Evolutionary conservation across 2,329 filamentous ascomycete genomes (phyloP), one percentile per base, ranked within the genome.

Genomic region (Claviceps fusiformis): DNA sequence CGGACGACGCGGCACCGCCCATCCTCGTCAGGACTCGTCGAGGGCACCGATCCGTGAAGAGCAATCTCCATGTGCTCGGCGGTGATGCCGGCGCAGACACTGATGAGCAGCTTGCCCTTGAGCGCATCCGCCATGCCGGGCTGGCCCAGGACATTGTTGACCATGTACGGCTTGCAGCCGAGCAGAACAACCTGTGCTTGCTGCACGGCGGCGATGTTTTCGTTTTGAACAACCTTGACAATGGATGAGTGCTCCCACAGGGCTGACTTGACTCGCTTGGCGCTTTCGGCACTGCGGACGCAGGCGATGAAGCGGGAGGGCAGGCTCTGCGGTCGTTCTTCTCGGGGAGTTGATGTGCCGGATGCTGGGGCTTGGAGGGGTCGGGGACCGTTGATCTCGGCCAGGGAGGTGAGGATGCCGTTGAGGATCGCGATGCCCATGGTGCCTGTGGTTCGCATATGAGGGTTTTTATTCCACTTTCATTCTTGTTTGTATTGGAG

Each of bases 401-500:
- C 73, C 48, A 93, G 77, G 11, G 86, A 87, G 57, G 81, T 75
- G 62, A 95, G 79, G 65, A 95, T 85, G 59, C 89, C 89, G 54
- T 80, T 83, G 56, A 95, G 80, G 62, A 95, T 91, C 56, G 88
- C 88, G 58, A 88, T 87, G 57, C 89, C 89, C 82, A 95, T 87
- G 54, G 84, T 91, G 60, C 88, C 86, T 90, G 62, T 39, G 24
- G 6, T 37, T 15, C 19, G 48, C 33, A 7, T 54, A 31, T 54
- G 19, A 54, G 45, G 15, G 19, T 10, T 31, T 48, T 35, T 33
- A 10, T 17, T 17, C 31, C 17, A 10, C 29, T 33, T 33, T 7
- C n/a, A 10, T 9, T 48, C 46, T 8, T 47, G 3, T 31, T 31
- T 47, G 13, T 19, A 27, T 33, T 33, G 31, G 8, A 33, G 31